Conservation (phyloP, 2,329 filamentous ascomycete genomes). For the Curvularia hawaiiensis region DNA sequence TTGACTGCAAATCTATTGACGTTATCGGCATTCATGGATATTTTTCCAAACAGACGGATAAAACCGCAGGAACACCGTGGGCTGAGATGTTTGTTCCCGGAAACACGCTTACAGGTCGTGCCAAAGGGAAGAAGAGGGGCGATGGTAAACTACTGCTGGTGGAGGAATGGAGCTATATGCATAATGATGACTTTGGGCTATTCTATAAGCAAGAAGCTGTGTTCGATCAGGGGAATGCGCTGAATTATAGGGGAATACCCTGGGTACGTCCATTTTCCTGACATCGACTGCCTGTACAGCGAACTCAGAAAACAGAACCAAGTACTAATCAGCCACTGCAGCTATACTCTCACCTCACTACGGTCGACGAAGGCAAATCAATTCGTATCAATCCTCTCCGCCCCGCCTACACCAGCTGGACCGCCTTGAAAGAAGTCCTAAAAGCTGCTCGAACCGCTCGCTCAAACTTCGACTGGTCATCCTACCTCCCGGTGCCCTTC, state of each 20-base stretch:
- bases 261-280: slow-evolving; percentile 31
- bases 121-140: slow-evolving; percentile 29
- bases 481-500: slow-evolving; percentile 31
- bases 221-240: slow-evolving; percentile 43
- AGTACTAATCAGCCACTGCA: slow-evolving; percentile 14
- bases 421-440: slow-evolving; percentile 31
- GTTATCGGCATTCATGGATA: slow-evolving; percentile 45
- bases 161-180: slow-evolving; percentile 41
- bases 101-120: slow-evolving; percentile 40
- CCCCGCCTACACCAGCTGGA: slow-evolving; percentile 28
- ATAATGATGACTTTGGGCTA: slow-evolving; percentile 27
- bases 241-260: slow-evolving; percentile 45
- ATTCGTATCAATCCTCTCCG: slow-evolving; percentile 30
- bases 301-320: background rate
- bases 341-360: slow-evolving; percentile 41
- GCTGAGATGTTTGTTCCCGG: slow-evolving; percentile 43
- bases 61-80: slow-evolving; percentile 42
- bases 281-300: background rate
- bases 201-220: slow-evolving; percentile 41
- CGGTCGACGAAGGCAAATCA: slow-evolving; percentile 30
- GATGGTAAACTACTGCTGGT: slow-evolving; percentile 41
- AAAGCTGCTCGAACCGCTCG: slow-evolving; percentile 30
- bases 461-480: slow-evolving; percentile 39
- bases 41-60: slow-evolving; percentile 27
- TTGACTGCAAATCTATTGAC: slow-evolving; percentile 42